A percentile compares a stretch with the other conserved stretches of the same genome.
Conservation (phyloP, 176 grass and related monocot genomes). For the Echinochloa phyllopogon region DNA sequence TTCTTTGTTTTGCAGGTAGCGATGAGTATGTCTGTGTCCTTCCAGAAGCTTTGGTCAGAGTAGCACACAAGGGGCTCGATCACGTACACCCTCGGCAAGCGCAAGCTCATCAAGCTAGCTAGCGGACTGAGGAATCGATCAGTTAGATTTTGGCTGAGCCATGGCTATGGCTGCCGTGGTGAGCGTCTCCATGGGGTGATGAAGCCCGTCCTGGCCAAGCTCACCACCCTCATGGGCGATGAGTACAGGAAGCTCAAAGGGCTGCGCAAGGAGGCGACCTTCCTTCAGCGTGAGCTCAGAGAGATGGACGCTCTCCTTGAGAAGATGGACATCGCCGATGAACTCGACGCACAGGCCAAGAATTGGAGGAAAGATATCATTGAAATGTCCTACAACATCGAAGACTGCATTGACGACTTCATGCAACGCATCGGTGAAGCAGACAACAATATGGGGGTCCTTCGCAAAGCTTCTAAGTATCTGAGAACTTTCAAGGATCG, state of each 20-base stretch:
- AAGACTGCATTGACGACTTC: not conserved
- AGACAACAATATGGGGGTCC: not conserved
- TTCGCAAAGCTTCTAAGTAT: not conserved
- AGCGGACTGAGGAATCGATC: too few relatives aligned
- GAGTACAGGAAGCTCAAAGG: slow-evolving; percentile 17
- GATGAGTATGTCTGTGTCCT: too few relatives aligned
- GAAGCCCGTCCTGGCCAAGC: not conserved
- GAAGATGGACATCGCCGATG: not conserved
- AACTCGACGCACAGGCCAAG: not conserved
- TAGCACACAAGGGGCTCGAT: too few relatives aligned
- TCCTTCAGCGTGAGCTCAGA: not conserved
- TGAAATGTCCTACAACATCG: slow-evolving; percentile 9
- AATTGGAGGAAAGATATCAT: not conserved
- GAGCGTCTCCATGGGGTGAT: not conserved
- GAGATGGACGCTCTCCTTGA: slow-evolving; percentile 12
- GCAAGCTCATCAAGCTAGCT: too few relatives aligned
- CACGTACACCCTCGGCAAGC: too few relatives aligned
- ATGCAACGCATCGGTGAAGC: not conserved
- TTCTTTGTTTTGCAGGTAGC: too few relatives aligned
- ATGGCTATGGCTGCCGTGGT: not conserved
- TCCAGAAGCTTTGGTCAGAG: too few relatives aligned
- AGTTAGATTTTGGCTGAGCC: not conserved
- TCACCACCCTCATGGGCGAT: not conserved
- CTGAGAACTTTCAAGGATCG: not conserved
- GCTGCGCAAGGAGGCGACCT: not conserved